Evolutionary conservation across 805 yeast genomes (phyloP).

Genomic region (Saturnispora quitensis): DNA sequence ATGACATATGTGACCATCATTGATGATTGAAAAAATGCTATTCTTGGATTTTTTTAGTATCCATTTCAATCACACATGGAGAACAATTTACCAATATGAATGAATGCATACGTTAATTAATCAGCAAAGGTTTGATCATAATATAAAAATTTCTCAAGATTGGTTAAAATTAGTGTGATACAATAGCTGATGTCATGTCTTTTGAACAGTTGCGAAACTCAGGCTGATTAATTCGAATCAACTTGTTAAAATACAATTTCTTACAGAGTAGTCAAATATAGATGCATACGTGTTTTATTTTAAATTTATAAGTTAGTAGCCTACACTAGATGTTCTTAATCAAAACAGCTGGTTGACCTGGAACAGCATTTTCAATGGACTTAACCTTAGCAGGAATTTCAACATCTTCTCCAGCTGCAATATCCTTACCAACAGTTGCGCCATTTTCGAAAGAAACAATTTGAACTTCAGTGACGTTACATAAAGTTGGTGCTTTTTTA

Average conservation of each 20-base stretch:
- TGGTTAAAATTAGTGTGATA: no score
- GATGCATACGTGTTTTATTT: neutral
- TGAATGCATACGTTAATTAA: no score
- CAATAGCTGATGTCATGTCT: no score
- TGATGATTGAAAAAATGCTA: no score
- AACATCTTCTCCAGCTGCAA: constrained; percentile 63
- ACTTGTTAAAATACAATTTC: neutral
- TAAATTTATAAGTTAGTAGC: neutral
- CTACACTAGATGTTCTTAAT: constrained; percentile 47
- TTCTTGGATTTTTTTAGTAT: no score
- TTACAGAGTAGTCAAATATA: neutral
- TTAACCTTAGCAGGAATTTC: constrained; percentile 56
- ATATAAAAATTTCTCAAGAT: no score
- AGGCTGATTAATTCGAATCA: no score
- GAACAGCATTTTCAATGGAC: constrained; percentile 74
- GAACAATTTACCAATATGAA: no score
- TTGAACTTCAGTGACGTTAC: constrained; percentile 46
- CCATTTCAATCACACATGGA: no score
- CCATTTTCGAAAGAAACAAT: constrained; percentile 60
- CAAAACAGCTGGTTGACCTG: constrained; percentile 86
- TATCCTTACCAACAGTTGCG: constrained; percentile 43
- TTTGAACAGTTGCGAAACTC: no score
- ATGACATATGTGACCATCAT: no score
- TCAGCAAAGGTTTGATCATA: no score
- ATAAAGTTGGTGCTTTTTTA: constrained; percentile 54